Conservation (phyloP, 2,329 filamentous ascomycete genomes). For the Aspergillus ibericus region DNA sequence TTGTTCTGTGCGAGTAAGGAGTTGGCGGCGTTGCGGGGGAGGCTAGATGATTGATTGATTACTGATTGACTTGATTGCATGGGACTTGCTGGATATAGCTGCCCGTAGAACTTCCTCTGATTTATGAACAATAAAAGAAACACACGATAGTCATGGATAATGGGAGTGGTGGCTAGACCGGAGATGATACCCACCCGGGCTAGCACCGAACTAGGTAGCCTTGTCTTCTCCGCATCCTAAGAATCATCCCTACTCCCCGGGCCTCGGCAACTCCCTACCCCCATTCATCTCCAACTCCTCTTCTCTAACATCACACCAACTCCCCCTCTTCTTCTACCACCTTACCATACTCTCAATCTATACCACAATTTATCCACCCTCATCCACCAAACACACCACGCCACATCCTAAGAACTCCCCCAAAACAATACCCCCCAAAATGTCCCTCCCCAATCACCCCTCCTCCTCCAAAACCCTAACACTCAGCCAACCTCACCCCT, state of each 20-base stretch:
- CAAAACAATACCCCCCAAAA: slow-evolving; percentile 9
- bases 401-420: not conserved
- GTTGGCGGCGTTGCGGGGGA: slow-evolving; percentile 6
- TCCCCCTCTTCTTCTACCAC: not conserved
- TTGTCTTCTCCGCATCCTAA: slow-evolving; percentile 10
- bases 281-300: not conserved
- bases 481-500: slow-evolving; percentile 45
- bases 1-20: slow-evolving; percentile 7
- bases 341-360: not conserved
- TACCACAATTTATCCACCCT: not conserved
- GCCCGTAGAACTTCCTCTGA: not conserved
- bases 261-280: slow-evolving; percentile 10
- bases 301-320: not conserved
- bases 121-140: too few species aligned
- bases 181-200: not conserved
- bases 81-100: not conserved
- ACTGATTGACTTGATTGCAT: not conserved
- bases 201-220: not conserved
- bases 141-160: too few species aligned
- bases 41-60: not conserved
- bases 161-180: not conserved
- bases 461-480: slow-evolving; percentile 35
- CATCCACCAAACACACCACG: not conserved
- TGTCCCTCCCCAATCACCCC: slow-evolving; percentile 30
- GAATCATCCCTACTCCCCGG: not conserved